These are phyloP conservation scores for Ilyonectria sp. DNA, from an alignment of 2,329 filamentous ascomycete genomes.

Conservation along the genomic window DNA sequence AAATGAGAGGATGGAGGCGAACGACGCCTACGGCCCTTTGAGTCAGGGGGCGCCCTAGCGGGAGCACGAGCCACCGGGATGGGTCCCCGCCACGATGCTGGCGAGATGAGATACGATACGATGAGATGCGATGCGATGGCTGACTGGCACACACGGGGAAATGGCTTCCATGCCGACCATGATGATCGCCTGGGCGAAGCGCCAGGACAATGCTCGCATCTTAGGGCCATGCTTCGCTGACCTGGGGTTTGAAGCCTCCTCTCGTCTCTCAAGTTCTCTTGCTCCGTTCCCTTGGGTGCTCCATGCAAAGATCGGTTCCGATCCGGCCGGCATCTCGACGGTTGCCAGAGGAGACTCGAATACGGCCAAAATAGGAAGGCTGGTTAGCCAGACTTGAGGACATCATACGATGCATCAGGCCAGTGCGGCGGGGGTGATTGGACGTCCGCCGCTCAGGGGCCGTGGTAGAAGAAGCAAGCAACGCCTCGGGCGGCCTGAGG, in stretches of 20 bases:
- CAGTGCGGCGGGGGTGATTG: slow-evolving; percentile 35
- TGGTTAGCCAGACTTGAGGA: slow-evolving; percentile 24
- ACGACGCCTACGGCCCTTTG: slow-evolving; percentile 20
- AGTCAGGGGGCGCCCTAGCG: slow-evolving; percentile 35
- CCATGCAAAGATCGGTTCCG: slow-evolving; percentile 31
- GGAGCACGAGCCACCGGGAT: slow-evolving; percentile 36
- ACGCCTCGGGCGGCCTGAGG: slow-evolving; percentile 15
- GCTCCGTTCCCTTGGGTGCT: slow-evolving; percentile 11
- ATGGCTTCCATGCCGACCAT: slow-evolving; percentile 24
- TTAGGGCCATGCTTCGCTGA: not conserved
- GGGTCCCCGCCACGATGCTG: slow-evolving; percentile 36
- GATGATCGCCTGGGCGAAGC: not conserved
- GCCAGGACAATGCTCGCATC: not conserved
- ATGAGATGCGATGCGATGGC: slow-evolving; percentile 44
- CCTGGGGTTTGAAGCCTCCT: slow-evolving; percentile 5
- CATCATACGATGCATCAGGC: slow-evolving; percentile 49
- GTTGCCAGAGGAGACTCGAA: slow-evolving; percentile 20
- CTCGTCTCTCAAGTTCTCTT: slow-evolving; percentile 16
- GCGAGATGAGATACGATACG: slow-evolving; percentile 46
- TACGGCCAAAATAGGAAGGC: slow-evolving; percentile 25
- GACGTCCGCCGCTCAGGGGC: slow-evolving; percentile 25
- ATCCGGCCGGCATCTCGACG: slow-evolving; percentile 34
- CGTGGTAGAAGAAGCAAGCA: slow-evolving; percentile 37
- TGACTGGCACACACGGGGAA: slow-evolving; percentile 23
- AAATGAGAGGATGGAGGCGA: slow-evolving; percentile 23